Percentiles rank a stretch among this genome's conserved stretches.
Conservation (phyloP, 495 filamentous ascomycete genomes). For the Cercophora newfieldiana region DNA sequence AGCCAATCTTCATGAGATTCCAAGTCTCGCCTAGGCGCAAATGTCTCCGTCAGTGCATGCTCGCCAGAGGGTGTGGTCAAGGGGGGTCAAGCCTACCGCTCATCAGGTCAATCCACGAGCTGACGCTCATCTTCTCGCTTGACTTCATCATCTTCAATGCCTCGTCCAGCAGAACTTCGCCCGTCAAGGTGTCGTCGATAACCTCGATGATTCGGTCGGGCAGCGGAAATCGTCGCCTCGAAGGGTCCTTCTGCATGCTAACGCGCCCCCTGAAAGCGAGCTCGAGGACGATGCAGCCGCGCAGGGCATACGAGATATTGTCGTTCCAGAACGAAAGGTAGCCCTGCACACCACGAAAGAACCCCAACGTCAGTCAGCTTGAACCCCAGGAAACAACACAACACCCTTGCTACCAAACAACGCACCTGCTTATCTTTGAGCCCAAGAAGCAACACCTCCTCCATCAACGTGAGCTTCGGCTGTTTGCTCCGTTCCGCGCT, state of each 20-base stretch:
- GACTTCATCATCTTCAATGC: conserved; percentile 99
- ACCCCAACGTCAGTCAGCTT: neutral
- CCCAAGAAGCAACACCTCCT: conserved; percentile 91
- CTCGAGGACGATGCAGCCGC: conserved; percentile 97
- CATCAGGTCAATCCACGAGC: conserved; percentile 97
- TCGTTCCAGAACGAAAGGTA: conserved; percentile 99
- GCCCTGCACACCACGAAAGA: conserved; percentile 55
- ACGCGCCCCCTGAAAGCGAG: conserved; percentile 93
- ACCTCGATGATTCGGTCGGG: conserved; percentile 94
- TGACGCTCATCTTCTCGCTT: conserved; percentile 99
- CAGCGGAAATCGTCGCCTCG: conserved; percentile 85
- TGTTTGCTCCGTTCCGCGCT: conserved; percentile 95
- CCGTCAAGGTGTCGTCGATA: conserved; percentile 93
- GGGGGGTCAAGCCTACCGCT: conserved; percentile 64
- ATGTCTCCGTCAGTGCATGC: neutral
- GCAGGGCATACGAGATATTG: conserved; percentile 96
- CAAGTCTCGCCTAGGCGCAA: conserved; percentile 81
- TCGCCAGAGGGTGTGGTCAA: no score
- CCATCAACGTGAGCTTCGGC: conserved; percentile 97
- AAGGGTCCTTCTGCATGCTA: conserved; percentile 97
- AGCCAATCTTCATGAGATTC: conserved; percentile 99
- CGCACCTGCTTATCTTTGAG: conserved; percentile 97
- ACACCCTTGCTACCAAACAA: neutral
- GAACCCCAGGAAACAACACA: neutral
- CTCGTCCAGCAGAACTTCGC: conserved; percentile 96